Evolutionary conservation across 257 asterid species (phyloP).

Genomic region (Gynochthodes officinalis): DNA sequence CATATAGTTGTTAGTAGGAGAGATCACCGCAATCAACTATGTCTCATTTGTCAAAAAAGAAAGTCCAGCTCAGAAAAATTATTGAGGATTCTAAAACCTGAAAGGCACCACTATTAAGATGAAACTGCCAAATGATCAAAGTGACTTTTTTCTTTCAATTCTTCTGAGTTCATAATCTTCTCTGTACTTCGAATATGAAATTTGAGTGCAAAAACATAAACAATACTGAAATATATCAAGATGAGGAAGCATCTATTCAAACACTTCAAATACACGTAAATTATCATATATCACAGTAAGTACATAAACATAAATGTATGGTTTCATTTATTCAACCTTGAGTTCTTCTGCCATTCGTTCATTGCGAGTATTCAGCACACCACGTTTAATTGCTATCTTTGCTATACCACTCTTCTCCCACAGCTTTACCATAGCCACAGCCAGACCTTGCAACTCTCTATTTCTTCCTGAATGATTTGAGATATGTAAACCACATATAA

Average conservation of each 20-base stretch:
- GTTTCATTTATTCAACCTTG: constrained; percentile 45
- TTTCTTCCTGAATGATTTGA: constrained; percentile 56
- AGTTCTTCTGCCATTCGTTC: constrained; percentile 97
- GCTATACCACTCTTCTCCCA: constrained; percentile 84
- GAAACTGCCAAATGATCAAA: background rate
- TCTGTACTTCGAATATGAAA: background rate
- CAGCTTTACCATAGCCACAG: constrained; percentile 75
- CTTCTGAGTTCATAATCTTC: too few relatives aligned
- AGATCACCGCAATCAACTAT: background rate
- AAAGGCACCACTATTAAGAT: background rate
- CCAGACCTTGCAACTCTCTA: constrained; percentile 87
- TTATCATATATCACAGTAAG: background rate
- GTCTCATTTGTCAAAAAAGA: too few relatives aligned
- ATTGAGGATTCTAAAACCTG: background rate
- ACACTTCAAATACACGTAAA: background rate
- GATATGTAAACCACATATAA: background rate
- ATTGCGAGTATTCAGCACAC: constrained; percentile 71
- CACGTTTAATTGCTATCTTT: constrained; percentile 88
- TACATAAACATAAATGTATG: background rate
- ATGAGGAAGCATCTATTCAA: background rate
- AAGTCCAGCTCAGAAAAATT: background rate
- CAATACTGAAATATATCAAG: background rate
- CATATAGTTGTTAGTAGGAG: background rate
- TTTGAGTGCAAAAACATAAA: background rate
- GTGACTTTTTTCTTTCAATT: background rate